Evolutionary conservation across 192 early-diverging fungal species (phyloP).

Genomic region (Podila epigama): DNA sequence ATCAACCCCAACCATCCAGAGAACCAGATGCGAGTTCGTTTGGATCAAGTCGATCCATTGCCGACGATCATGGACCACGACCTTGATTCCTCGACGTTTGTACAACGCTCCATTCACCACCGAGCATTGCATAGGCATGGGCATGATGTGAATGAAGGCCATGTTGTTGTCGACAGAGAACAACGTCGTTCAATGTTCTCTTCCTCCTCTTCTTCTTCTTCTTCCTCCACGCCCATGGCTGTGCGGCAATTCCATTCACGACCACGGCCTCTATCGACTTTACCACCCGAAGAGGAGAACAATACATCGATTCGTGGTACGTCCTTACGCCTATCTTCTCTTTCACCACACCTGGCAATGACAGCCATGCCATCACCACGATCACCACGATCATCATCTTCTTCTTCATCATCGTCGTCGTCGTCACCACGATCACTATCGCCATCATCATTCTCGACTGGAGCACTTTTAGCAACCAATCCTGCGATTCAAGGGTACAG

Average conservation of each 20-base stretch:
- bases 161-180: too few relatives aligned
- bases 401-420: neutral
- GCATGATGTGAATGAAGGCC: too few relatives aligned
- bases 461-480: neutral
- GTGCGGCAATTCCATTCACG: neutral
- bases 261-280: neutral
- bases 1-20: neutral
- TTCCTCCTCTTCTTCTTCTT: too few relatives aligned
- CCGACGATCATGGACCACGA: neutral
- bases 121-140: too few relatives aligned
- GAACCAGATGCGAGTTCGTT: neutral
- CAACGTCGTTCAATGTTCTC: too few relatives aligned
- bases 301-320: too few relatives aligned
- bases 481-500: neutral
- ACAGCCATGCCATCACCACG: neutral
- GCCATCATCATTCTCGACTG: neutral
- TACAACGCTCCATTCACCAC: too few relatives aligned
- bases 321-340: neutral
- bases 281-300: too few relatives aligned
- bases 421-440: neutral
- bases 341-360: neutral
- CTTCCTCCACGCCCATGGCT: neutral
- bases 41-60: neutral
- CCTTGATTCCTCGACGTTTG: neutral
- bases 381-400: neutral